Evolutionary conservation across 306 rosid genomes (phyloP).

Genomic region (Quillaja saponaria): DNA sequence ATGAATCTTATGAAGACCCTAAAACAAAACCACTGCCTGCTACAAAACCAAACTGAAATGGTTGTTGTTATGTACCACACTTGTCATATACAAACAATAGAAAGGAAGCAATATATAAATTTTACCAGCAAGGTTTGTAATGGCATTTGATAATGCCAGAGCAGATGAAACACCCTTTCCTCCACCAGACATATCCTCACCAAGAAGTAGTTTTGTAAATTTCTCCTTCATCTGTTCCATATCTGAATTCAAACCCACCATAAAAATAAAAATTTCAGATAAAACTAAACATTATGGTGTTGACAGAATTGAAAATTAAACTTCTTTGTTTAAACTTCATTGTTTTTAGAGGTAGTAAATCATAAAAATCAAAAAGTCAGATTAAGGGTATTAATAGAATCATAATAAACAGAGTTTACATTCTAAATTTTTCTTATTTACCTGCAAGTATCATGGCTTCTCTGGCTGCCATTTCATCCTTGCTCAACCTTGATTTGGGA

Average conservation of each 20-base stretch:
- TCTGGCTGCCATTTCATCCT: conserved; percentile 52
- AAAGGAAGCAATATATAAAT: neutral
- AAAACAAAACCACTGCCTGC: too few species aligned
- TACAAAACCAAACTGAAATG: neutral
- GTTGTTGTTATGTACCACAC: too few species aligned
- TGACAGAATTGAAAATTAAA: neutral
- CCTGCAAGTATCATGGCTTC: conserved; percentile 57
- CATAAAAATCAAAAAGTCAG: neutral
- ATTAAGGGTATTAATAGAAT: neutral
- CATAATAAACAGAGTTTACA: too few species aligned
- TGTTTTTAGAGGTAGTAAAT: neutral
- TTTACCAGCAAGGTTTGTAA: conserved; percentile 97
- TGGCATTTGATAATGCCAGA: conserved; percentile 94
- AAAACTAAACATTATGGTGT: conserved; percentile 10
- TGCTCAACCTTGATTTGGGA: conserved; percentile 35
- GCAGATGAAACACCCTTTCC: conserved; percentile 98
- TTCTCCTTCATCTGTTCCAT: conserved; percentile 94
- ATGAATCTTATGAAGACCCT: neutral
- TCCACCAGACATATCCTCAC: conserved; percentile 99
- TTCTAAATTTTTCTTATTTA: conserved; percentile 7
- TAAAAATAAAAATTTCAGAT: conserved; percentile 7
- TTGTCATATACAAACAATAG: neutral
- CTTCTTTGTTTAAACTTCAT: neutral
- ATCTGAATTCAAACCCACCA: conserved; percentile 58
- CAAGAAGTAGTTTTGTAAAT: conserved; percentile 84